Evolutionary conservation across 2,329 filamentous ascomycete species (phyloP), one percentile per base, ranked within the genome.

Genomic region (Aspergillaceae sp.): DNA sequence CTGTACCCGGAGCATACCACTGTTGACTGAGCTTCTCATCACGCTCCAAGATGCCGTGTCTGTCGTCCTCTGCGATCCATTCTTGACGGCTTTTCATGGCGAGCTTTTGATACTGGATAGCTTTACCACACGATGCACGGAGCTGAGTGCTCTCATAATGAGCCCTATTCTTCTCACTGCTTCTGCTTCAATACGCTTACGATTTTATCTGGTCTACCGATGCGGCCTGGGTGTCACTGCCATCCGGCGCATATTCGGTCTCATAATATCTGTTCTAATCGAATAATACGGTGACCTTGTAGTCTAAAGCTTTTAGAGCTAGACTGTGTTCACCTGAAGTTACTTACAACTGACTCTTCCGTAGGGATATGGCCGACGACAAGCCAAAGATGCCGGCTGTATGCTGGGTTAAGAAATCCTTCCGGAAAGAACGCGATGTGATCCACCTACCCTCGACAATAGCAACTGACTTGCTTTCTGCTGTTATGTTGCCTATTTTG

Each of bases 1-100:
- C 41, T 55, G 52, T 4, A 55, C 46, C 11, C 52, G 47, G 11
- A 53, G 46, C 51, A 55, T 53, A 10, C 52, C 51, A 34, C 49
- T 51, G 2, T 51, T 45, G 8, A 55, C 49, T 34, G 51, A 55
- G 2, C 53, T 28, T 11, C 30, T 28, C 19, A 11, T 36, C n/a
- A 3, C 34, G 10, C n/a, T 36, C 34, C n/a, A 7, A 36, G n/a
- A 36, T 2, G 26, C 34, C 34, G 26, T 11, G 34, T 11, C 26
- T 36, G 2, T 19, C 34, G n/a, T 36, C 34, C n/a, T 19, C 34
- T 7, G n/a, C 5, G n/a, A 36, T 7, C 34, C 34, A 36, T 3
- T n/a, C 34, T 19, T 36, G n/a, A 5, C 10, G 34, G 8, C n/a
- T 19, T 19, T 36, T 9, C 26, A 36, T 36, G n/a, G 34, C 34